Conservation (phyloP, 2,329 filamentous ascomycete genomes). For the Rugonectria rugulosa region DNA sequence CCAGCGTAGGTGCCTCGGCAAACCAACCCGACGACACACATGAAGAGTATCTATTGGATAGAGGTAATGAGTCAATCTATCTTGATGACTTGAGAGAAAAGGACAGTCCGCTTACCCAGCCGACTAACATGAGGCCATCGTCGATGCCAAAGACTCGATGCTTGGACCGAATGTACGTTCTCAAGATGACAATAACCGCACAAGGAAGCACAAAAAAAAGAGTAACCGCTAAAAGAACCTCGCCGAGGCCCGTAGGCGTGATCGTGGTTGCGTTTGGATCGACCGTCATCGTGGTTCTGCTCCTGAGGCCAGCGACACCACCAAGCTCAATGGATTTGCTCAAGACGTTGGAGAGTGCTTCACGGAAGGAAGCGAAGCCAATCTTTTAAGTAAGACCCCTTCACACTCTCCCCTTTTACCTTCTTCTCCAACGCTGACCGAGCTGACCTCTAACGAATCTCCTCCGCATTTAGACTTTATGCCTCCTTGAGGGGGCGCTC, state of each 20-base stretch:
- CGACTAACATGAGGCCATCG: slow-evolving; percentile 26
- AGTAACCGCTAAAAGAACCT: slow-evolving; percentile 1
- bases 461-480: no score
- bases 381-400: no score
- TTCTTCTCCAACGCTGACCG: no score
- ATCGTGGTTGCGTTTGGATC: slow-evolving; percentile 13
- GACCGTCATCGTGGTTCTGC: no score
- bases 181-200: slow-evolving; percentile 1
- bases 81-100: not conserved
- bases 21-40: slow-evolving; percentile 2
- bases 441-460: no score
- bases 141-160: slow-evolving; percentile 22
- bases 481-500: no score
- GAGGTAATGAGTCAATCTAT: no score
- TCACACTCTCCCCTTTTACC: no score
- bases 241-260: slow-evolving; percentile 16
- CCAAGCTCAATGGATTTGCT: no score
- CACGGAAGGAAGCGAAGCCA: no score
- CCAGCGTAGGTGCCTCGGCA: slow-evolving; percentile 8
- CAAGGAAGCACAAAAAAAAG: slow-evolving; percentile 15
- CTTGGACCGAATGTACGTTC: slow-evolving; percentile 9
- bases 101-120: slow-evolving; percentile 18
- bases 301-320: no score
- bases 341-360: no score
- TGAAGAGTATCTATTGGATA: slow-evolving; percentile 25